These are phyloP conservation scores for Xerocomus cyaneibrunnescens DNA, from an alignment of 1,284 basidiomycete species.

Conservation along the genomic window DNA sequence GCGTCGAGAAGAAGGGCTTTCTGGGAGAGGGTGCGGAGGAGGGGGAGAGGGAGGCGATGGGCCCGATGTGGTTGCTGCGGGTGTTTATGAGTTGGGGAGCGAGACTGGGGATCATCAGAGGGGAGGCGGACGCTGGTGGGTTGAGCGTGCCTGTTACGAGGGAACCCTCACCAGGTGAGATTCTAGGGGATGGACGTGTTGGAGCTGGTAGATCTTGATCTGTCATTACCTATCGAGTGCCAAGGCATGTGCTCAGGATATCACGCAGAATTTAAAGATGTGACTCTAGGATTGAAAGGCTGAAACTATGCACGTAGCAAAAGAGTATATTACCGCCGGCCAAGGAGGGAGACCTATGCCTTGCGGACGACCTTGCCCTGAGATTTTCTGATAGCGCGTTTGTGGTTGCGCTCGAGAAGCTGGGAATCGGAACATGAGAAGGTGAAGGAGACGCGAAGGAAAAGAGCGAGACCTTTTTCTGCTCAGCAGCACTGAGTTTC, in stretches of 20 bases:
- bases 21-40: slow-evolving; percentile 40
- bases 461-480: slow-evolving; percentile 63
- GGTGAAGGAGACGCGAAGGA: not conserved
- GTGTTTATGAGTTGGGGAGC: slow-evolving; percentile 73
- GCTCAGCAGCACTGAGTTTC: slow-evolving; percentile 75
- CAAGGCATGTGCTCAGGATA: slow-evolving; percentile 1
- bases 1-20: slow-evolving; percentile 20
- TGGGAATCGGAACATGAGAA: slow-evolving; percentile 26
- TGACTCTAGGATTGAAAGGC: slow-evolving; percentile 13
- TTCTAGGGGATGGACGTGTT: slow-evolving; percentile 3
- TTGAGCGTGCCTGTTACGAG: slow-evolving; percentile 23
- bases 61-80: slow-evolving; percentile 70
- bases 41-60: slow-evolving; percentile 56
- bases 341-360: slow-evolving; percentile 11
- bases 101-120: slow-evolving; percentile 39
- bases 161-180: slow-evolving; percentile 23
- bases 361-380: slow-evolving; percentile 57
- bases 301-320: slow-evolving; percentile 4
- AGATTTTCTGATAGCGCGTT: slow-evolving; percentile 64
- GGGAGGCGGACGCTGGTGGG: slow-evolving; percentile 21
- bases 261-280: not conserved
- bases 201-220: slow-evolving; percentile 10
- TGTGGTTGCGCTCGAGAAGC: slow-evolving; percentile 75
- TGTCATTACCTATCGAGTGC: slow-evolving; percentile 3
- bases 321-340: not conserved